phyloP scores from a whole-genome alignment of 192 early-diverging fungal genomes.

The Mortierella antarctica region DNA sequence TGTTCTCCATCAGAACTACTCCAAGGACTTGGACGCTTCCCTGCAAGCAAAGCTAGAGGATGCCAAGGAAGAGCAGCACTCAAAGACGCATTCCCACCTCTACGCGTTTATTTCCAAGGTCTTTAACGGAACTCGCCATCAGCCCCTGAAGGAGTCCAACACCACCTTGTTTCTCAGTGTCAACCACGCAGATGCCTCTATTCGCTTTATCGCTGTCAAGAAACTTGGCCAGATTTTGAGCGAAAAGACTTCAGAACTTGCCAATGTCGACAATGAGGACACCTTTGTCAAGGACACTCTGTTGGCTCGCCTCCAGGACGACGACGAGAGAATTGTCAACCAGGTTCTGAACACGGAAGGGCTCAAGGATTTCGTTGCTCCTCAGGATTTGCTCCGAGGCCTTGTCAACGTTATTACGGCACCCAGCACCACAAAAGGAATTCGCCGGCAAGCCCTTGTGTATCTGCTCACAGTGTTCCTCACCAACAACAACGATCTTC shows the following conservation, averaged over 20 bases:
- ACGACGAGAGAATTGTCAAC: slow-evolving; percentile 57
- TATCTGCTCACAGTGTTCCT: slow-evolving; percentile 53
- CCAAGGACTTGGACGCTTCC: slow-evolving; percentile 55
- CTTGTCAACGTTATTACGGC: slow-evolving; percentile 38
- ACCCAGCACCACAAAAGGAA: slow-evolving; percentile 11
- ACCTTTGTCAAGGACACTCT: slow-evolving; percentile 63
- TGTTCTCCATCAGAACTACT: slow-evolving; percentile 55
- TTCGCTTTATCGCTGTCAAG: slow-evolving; percentile 77
- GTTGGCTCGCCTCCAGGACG: slow-evolving; percentile 62
- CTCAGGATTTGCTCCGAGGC: slow-evolving; percentile 34
- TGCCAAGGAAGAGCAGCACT: slow-evolving; percentile 21
- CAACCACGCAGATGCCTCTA: slow-evolving; percentile 73
- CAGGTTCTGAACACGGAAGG: slow-evolving; percentile 53
- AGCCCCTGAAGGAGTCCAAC: slow-evolving; percentile 72
- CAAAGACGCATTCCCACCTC: slow-evolving; percentile 45
- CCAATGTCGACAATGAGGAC: slow-evolving; percentile 22
- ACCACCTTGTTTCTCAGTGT: slow-evolving; percentile 88
- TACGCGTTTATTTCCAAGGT: slow-evolving; percentile 66
- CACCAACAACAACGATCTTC: slow-evolving; percentile 32
- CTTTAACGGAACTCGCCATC: slow-evolving; percentile 67
- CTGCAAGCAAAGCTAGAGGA: slow-evolving; percentile 55
- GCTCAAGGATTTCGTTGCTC: slow-evolving; percentile 25
- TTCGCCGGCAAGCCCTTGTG: slow-evolving; percentile 32
- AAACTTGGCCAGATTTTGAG: slow-evolving; percentile 67
- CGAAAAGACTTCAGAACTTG: slow-evolving; percentile 53